Conservation (phyloP, 2,329 filamentous ascomycete species). For the Cordyceps cicadae region DNA sequence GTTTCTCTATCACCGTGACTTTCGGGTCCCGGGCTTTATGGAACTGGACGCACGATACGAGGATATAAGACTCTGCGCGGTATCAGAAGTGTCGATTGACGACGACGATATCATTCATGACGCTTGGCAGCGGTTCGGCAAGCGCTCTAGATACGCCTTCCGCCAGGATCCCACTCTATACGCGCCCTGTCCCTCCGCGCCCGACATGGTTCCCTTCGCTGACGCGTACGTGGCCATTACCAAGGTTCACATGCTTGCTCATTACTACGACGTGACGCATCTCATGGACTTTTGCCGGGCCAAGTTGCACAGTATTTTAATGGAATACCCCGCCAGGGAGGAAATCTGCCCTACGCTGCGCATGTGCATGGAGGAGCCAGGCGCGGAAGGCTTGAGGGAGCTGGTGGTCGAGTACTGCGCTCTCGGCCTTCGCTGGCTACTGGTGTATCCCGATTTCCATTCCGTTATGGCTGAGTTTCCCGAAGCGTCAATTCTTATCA, state of each 20-base stretch:
- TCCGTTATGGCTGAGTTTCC: not conserved
- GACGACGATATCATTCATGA: not conserved
- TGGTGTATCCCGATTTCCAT: fast-evolving
- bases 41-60: no score
- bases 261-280: not conserved
- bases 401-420: not conserved
- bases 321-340: fast-evolving
- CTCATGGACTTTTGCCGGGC: not conserved
- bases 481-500: not conserved
- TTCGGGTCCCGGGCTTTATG: not conserved
- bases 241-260: not conserved
- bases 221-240: not conserved
- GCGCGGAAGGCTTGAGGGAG: not conserved
- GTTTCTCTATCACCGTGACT: not conserved
- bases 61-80: no score
- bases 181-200: no score
- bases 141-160: not conserved
- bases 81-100: no score
- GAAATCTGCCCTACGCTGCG: not conserved
- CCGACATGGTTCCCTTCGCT: no score
- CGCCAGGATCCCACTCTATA: no score
- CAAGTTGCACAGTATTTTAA: not conserved
- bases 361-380: not conserved
- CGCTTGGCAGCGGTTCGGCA: not conserved
- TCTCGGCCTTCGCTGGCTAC: not conserved